Conservation (phyloP, 495 filamentous ascomycete genomes). For the Bathelium albidoporum region DNA sequence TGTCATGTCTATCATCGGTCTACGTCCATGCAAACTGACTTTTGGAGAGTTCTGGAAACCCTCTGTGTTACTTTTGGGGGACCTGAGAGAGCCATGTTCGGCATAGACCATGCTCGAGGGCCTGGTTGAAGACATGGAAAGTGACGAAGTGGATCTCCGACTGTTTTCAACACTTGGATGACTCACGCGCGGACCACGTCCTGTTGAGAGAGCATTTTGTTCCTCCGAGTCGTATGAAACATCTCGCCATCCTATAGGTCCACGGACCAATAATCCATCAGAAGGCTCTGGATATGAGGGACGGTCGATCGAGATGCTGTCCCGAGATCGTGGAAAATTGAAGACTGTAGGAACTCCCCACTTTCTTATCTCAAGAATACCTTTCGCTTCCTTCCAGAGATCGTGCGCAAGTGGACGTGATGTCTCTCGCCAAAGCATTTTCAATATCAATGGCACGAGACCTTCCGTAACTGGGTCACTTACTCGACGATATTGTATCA, state of each 20-base stretch:
- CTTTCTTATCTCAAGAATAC: neutral
- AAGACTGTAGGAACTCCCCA: neutral
- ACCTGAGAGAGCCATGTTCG: neutral
- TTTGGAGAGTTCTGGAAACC: neutral
- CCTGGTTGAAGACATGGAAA: neutral
- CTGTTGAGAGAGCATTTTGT: neutral
- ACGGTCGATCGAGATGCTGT: neutral
- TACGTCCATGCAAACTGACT: neutral
- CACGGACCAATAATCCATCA: neutral
- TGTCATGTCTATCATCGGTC: neutral
- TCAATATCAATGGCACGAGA: neutral
- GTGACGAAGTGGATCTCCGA: neutral
- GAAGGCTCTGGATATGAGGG: neutral
- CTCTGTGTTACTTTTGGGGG: neutral
- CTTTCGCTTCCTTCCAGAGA: neutral
- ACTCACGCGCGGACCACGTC: neutral
- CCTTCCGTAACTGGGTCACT: neutral
- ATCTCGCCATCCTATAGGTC: neutral
- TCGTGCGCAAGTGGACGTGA: neutral
- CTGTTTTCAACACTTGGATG: neutral
- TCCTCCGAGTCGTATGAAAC: neutral
- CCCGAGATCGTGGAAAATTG: neutral
- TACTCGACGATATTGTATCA: neutral
- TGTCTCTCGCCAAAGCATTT: conserved; percentile 1
- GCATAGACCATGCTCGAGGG: neutral